Evolutionary conservation across 768 basidiomycete species (phyloP).

Genomic region (Asterophora parasitica): DNA sequence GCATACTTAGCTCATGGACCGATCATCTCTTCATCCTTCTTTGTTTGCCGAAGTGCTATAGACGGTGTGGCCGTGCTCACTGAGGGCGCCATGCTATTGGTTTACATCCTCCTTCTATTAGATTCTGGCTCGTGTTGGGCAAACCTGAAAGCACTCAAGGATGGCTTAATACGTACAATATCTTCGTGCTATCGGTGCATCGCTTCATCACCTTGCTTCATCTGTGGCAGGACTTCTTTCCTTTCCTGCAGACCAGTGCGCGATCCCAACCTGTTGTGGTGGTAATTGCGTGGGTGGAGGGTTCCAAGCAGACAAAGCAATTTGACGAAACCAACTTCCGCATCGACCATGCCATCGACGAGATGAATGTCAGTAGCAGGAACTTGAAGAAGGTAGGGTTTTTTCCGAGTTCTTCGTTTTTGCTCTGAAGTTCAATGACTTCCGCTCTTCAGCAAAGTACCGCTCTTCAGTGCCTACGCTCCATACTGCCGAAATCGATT

Average conservation of each 20-base stretch:
- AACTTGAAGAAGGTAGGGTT: conserved; percentile 58
- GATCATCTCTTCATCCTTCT: too few relatives aligned
- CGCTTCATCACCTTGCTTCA: conserved; percentile 9
- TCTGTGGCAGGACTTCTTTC: background rate
- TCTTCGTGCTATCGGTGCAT: conserved; percentile 66
- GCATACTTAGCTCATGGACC: too few relatives aligned
- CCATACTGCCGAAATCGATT: conserved; percentile 64
- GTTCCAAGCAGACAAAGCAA: conserved; percentile 59
- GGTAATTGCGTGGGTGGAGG: conserved; percentile 87
- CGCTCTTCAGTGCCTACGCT: conserved; percentile 59
- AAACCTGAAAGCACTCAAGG: conserved; percentile 80
- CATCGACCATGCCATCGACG: conserved; percentile 63
- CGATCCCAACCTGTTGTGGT: conserved; percentile 70
- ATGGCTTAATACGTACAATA: conserved; percentile 71
- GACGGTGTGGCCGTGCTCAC: conserved; percentile 74
- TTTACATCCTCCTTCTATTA: too few relatives aligned
- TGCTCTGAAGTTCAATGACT: conserved; percentile 1
- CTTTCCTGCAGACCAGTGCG: conserved; percentile 43
- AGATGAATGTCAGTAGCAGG: conserved; percentile 50
- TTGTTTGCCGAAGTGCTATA: conserved; percentile 84
- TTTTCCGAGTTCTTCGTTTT: too few relatives aligned
- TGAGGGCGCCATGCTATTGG: conserved; percentile 48
- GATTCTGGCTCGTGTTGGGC: conserved; percentile 63
- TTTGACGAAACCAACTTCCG: conserved; percentile 65
- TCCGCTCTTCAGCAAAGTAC: too few relatives aligned